phyloP scores from a whole-genome alignment of 345 rosid genomes.

The Citrus cavaleriei region DNA sequence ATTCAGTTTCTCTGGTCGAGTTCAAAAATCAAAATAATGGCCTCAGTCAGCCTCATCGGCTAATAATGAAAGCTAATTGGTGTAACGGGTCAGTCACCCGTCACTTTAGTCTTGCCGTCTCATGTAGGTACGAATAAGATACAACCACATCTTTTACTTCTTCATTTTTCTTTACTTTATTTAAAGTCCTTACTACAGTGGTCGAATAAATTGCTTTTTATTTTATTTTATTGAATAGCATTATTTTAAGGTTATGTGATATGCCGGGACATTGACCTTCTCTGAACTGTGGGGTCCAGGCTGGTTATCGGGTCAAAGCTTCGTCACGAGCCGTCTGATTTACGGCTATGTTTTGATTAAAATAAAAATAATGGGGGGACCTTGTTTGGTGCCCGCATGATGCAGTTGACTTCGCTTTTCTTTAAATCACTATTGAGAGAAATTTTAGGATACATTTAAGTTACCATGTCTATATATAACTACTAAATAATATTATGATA shows the following conservation, averaged over 20 bases:
- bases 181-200: background rate
- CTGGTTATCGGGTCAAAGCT: constrained; percentile 22
- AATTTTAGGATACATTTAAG: too few relatives aligned
- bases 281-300: constrained; percentile 14
- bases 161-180: background rate
- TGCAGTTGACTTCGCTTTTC: constrained; percentile 36
- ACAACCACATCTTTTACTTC: constrained; percentile 10
- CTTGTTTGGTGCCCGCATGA: constrained; percentile 29
- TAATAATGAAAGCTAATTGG: constrained; percentile 5
- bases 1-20: constrained; percentile 11
- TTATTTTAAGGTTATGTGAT: background rate
- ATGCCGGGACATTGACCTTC: constrained; percentile 6
- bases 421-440: rapidly evolving
- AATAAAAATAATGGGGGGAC: background rate
- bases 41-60: constrained; percentile 13
- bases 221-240: background rate
- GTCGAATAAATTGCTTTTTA: background rate
- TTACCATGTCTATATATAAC: rapidly evolving
- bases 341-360: background rate
- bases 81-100: constrained; percentile 23
- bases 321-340: constrained; percentile 22
- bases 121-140: constrained; percentile 25
- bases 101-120: constrained; percentile 27
- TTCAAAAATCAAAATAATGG: constrained; percentile 17
- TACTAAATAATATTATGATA: too few relatives aligned